phyloP scores from a whole-genome alignment of 805 yeast species.

The Yarrowia sp. region DNA sequence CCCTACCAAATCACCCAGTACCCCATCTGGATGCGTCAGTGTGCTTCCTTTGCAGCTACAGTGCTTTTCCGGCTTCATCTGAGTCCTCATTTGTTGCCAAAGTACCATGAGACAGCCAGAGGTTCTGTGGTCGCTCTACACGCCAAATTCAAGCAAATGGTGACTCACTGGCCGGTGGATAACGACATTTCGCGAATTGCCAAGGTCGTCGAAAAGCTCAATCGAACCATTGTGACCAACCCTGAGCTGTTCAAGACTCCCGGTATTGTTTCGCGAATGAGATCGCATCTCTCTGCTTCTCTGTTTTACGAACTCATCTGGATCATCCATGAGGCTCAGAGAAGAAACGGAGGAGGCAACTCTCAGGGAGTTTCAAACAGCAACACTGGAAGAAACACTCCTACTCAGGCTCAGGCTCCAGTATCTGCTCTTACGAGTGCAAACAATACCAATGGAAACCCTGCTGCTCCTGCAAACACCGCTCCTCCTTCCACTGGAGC shows the following conservation, averaged over 20 bases:
- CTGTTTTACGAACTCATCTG: slow-evolving; percentile 89
- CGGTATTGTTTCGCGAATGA: slow-evolving; percentile 84
- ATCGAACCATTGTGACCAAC: slow-evolving; percentile 83
- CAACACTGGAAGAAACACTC: slow-evolving; percentile 47
- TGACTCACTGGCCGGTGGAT: slow-evolving; percentile 90
- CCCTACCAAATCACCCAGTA: slow-evolving; percentile 77
- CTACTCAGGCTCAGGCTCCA: background rate
- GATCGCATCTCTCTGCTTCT: slow-evolving; percentile 91
- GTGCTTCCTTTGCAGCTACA: slow-evolving; percentile 78
- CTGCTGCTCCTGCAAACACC: too few relatives aligned
- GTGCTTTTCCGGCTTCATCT: slow-evolving; percentile 80
- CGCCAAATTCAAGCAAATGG: slow-evolving; percentile 81
- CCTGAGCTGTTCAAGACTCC: slow-evolving; percentile 80
- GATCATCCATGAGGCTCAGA: slow-evolving; percentile 92
- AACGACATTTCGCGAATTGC: slow-evolving; percentile 93
- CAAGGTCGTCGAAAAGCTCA: slow-evolving; percentile 84
- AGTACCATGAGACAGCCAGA: slow-evolving; percentile 82
- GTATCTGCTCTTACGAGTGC: too few relatives aligned
- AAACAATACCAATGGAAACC: too few relatives aligned
- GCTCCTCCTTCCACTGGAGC: background rate
- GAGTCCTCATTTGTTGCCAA: slow-evolving; percentile 74
- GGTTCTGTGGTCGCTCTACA: slow-evolving; percentile 94
- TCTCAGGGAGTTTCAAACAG: slow-evolving; percentile 42
- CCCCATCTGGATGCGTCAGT: slow-evolving; percentile 85
- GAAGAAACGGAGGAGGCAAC: slow-evolving; percentile 57